Evolutionary conservation across 345 rosid genomes (phyloP), one percentile per base, ranked within the genome.

Genomic region (Barbarea vulgaris): DNA sequence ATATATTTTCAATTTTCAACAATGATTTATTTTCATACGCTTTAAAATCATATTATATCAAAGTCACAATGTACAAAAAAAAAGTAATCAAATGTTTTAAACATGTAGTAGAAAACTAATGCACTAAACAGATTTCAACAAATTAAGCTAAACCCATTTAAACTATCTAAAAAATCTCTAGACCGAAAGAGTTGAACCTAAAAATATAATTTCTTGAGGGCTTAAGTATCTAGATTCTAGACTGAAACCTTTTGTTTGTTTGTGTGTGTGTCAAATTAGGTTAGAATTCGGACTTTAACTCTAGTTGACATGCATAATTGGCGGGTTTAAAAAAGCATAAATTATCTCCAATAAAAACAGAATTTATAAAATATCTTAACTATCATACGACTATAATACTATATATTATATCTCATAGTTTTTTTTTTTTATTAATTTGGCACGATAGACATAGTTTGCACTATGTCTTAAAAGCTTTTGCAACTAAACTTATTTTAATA

Each of bases 361-460:
- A 39, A 37, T 0, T 33, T 11, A 37, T 11, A 37, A 37, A 37
- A 11, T 37, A 37, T 37, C 2, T 10, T 3, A 37, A 37, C 13
- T 12, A 39, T n/a, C n/a, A n/a, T 13, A 39, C n/a, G 44, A 39
- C n/a, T 28, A 28, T 28, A 28, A 28, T 5, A 28, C 42, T 14
- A 56, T 27, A n/a, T 41, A 44, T 10, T 44, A 42, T 30, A 59
- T 48, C 48, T n/a, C 1, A 9, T 2, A 33, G 36, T 71, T 13
- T 28, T 50, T 12, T 12, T 36, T 37, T 50, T 12, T 12, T 36
- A 11, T 50, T 39, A 8, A 52, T 39, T 41, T 73, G 9, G 70
- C 64, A 74, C 33, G 67, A 66, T 66, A 47, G 42, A 18, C 41
- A 56, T 31, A 33, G 42, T 66, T 74, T 74, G 78, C 47, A 57